These are phyloP conservation scores for Flagelloscypha sp. DNA, from an alignment of 768 basidiomycete genomes.

Conservation along the genomic window DNA sequence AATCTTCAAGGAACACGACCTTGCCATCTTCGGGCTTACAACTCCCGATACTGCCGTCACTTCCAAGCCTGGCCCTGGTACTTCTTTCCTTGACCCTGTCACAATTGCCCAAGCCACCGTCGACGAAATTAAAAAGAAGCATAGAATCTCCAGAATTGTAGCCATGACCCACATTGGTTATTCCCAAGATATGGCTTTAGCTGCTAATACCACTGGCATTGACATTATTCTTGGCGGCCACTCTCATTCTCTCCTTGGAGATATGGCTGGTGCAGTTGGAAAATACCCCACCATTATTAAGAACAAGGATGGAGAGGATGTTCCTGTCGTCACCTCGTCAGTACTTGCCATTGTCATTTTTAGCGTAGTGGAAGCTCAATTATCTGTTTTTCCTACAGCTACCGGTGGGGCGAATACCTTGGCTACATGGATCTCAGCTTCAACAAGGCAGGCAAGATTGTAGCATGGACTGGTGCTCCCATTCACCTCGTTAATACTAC, in stretches of 20 bases:
- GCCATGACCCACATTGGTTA: constrained; percentile 42
- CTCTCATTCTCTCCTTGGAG: constrained; percentile 37
- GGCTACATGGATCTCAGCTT: constrained; percentile 37
- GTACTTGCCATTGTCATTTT: not conserved
- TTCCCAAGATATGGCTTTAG: constrained; percentile 32
- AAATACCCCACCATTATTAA: constrained; percentile 35
- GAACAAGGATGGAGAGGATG: constrained; percentile 37
- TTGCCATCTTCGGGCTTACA: constrained; percentile 35
- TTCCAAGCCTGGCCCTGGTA: constrained; percentile 29
- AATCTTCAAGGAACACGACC: constrained; percentile 28
- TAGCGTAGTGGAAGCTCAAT: no score
- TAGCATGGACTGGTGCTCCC: constrained; percentile 32
- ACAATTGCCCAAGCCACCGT: constrained; percentile 28
- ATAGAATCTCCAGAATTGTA: constrained; percentile 30
- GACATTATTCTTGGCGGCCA: constrained; percentile 36
- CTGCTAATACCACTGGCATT: constrained; percentile 28
- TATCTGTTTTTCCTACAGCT: constrained; percentile 9
- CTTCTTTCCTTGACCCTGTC: constrained; percentile 31
- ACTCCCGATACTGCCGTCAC: constrained; percentile 31
- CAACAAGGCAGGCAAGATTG: constrained; percentile 28
- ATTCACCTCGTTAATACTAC: constrained; percentile 33
- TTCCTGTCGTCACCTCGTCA: constrained; percentile 35
- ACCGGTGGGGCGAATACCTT: constrained; percentile 39
- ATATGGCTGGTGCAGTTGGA: constrained; percentile 29
- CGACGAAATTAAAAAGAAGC: constrained; percentile 23